Evolutionary conservation across 176 grass and related monocot genomes (phyloP), one percentile per base, ranked within the genome.

Genomic region (Bothriochloa decipiens): DNA sequence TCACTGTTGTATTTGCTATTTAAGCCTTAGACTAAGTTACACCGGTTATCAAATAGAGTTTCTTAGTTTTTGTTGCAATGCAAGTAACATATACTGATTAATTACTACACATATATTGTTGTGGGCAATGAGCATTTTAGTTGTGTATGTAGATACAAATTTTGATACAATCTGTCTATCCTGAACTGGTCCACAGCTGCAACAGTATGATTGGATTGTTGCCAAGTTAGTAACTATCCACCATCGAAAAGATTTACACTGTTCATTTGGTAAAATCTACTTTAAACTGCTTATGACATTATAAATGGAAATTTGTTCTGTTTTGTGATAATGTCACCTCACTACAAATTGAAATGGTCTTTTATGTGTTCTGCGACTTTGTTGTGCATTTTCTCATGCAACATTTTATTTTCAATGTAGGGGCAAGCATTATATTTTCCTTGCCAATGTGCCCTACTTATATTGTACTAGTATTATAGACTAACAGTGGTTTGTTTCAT

Each of bases 361-460:
- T 81, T 53, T 68, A 78, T 87, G 43, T 46, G 35, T 25, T 84
- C n/a, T 52, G 49, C n/a, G 43, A 79, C 28, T 14, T 64, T 20
- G 25, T 50, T 27, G 17, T 83, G 27, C 40, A 78, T 42, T 84
- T 83, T 83, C 37, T 65, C 75, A n/a, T 57, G 74, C 35, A 47
- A 69, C 41, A 67, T 2, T 11, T 47, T 78, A 72, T 32, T 60
- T 60, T 11, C 22, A 61, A 61, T 64, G 40, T 27, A 82, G 35
- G 64, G 65, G 64, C 37, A 39, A 63, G 37, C 72, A 6, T 53
- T 46, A 14, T 65, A 55, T 45, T 77, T 62, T 64, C 3, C 49
- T 28, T 63, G 23, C n/a, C 63, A 76, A 76, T 71, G 4, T 70
- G 72, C 41, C 22, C 64, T 82, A 69, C 23, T 65, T 33, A 7